Evolutionary conservation across 805 yeast genomes (phyloP).

Genomic region (Candida gorgasii): DNA sequence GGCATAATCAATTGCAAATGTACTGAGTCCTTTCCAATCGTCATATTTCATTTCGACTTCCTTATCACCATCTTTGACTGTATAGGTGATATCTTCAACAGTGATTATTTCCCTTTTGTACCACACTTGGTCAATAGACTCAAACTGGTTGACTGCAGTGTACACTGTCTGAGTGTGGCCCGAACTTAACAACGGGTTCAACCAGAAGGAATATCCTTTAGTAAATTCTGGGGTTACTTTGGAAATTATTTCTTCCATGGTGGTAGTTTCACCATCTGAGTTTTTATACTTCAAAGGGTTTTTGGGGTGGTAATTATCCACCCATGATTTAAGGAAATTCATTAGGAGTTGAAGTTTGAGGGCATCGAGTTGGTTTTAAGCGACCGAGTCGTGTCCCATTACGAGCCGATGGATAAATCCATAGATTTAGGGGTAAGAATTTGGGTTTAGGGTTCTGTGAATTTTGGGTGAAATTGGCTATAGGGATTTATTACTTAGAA

Average conservation of each 20-base stretch:
- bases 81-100: slow-evolving; percentile 27
- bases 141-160: slow-evolving; percentile 45
- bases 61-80: slow-evolving; percentile 6
- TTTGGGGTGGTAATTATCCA: slow-evolving; percentile 25
- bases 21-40: slow-evolving; percentile 44
- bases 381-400: too few relatives aligned
- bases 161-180: slow-evolving; percentile 55
- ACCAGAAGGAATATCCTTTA: slow-evolving; percentile 36
- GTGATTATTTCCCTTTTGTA: slow-evolving; percentile 46
- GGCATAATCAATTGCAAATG: slow-evolving; percentile 53
- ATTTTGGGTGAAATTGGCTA: too few relatives aligned
- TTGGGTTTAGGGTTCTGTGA: too few relatives aligned
- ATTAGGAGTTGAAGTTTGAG: too few relatives aligned
- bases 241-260: slow-evolving; percentile 34
- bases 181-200: slow-evolving; percentile 48
- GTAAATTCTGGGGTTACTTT: slow-evolving; percentile 41
- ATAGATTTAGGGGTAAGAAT: too few relatives aligned
- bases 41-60: slow-evolving; percentile 31
- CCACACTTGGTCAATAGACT: slow-evolving; percentile 40
- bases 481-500: too few relatives aligned
- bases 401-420: too few relatives aligned
- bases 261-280: slow-evolving; percentile 6
- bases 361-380: too few relatives aligned
- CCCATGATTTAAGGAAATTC: slow-evolving; percentile 22
- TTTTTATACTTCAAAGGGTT: slow-evolving; percentile 24